Evolutionary conservation across 2,329 filamentous ascomycete genomes (phyloP), one percentile per base, ranked within the genome.

Genomic region (Pyrenophora seminiperda): DNA sequence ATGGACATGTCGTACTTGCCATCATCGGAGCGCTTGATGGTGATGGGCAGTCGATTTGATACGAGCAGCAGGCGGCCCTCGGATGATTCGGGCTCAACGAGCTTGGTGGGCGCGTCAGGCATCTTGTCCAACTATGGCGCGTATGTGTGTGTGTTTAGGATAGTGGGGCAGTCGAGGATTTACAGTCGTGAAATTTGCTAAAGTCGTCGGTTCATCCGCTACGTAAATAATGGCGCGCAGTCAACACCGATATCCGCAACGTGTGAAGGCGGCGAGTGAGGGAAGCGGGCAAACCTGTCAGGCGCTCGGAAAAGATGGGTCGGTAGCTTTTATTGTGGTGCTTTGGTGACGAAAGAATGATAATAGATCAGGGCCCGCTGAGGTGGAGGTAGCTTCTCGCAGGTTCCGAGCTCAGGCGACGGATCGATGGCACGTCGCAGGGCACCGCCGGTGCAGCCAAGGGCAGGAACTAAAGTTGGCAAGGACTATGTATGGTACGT

Each of bases 11-110:
- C 84, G 78, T 96, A 99, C 73, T 88, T 88, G 66, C 91, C 92
- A 79, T 96, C 90, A 43, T 94, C 90, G 44, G 88, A 88, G 61
- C 90, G 88, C 78, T 97, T 97, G 77, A 97, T 96, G 58, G 93
- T 97, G 73, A 97, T 95, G 50, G 94, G 93, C 33, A 97, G 82
- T 46, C 94, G 90, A 73, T 99, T 99, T 29, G 93, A 97, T 63
- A 97, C 87, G 39, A 97, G 86, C 42, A 97, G 83, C 44, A 97
- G 81, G 40, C 84, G 76, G 33, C 78, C 78, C 37, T 72, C 67
- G 13, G 58, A 56, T 11, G 55, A 55, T 41, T 63, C 59, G 41
- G 53, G 62, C 46, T 59, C 55, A 34, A 64, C 56, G 18, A 66
- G 50, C 36, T 61, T 67, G 15, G 70, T 68, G 22, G 70, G 67